Conservation (phyloP, 2,329 filamentous ascomycete species). For the Helotiales sp. region DNA sequence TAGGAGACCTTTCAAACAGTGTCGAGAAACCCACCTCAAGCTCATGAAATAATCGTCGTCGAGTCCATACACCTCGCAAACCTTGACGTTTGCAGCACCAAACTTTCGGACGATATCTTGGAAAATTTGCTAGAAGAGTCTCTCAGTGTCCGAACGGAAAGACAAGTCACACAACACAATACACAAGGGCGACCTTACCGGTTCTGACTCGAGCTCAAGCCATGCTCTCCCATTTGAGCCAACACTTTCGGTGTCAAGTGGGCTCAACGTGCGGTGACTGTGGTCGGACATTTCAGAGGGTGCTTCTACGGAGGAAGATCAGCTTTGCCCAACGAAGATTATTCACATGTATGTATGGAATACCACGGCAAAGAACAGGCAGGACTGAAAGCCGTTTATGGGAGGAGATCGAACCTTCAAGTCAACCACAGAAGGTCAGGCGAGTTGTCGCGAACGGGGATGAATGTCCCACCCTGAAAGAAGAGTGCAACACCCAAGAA, state of each 20-base stretch:
- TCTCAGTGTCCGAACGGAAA: not conserved
- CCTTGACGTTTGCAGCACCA: constrained; percentile 70
- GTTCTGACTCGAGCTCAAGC: constrained; percentile 87
- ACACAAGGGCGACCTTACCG: constrained; percentile 52
- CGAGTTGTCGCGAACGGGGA: too few relatives aligned
- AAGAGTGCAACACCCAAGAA: too few relatives aligned
- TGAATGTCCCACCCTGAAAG: too few relatives aligned
- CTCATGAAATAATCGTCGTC: constrained; percentile 64
- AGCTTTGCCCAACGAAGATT: too few relatives aligned
- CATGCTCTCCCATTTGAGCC: constrained; percentile 63
- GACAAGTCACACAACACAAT: too few relatives aligned
- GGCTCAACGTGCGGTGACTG: not conserved
- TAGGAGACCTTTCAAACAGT: not conserved
- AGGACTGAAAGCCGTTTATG: too few relatives aligned
- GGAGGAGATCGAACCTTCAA: too few relatives aligned
- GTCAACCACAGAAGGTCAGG: too few relatives aligned
- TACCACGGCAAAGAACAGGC: too few relatives aligned
- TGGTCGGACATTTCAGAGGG: not conserved
- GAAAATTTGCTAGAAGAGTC: constrained; percentile 67
- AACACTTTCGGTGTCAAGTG: not conserved
- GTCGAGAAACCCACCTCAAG: constrained; percentile 41
- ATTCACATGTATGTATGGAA: too few relatives aligned
- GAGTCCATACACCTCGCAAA: constrained; percentile 74
- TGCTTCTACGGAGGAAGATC: too few relatives aligned
- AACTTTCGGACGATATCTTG: constrained; percentile 80